A percentile compares a stretch with the other conserved stretches of the same genome.
Evolutionary conservation across 176 grass and related monocot species (phyloP).

Genomic region (Musa schizocarpa): DNA sequence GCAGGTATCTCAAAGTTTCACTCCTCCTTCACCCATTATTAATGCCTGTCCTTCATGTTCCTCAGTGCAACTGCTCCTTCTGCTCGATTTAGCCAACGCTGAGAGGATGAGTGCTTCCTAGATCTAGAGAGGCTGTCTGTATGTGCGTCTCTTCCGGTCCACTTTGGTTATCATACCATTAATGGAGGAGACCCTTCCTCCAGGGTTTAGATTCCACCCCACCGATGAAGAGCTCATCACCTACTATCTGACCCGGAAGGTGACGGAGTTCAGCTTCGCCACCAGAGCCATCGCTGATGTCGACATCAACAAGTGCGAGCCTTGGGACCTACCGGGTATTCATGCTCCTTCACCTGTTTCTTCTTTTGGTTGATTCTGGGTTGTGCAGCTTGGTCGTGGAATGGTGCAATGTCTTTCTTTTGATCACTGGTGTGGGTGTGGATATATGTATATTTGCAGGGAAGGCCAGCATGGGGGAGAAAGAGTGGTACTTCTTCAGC

Average conservation of each 20-base stretch:
- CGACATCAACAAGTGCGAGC: conserved; percentile 46
- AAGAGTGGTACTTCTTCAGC: conserved; percentile 32
- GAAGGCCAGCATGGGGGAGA: conserved; percentile 25
- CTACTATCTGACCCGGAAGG: conserved; percentile 36
- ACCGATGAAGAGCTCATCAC: conserved; percentile 44
- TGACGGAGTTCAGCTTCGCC: conserved; percentile 30
- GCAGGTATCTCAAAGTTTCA: background rate
- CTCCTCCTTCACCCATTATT: background rate
- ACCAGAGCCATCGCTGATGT: conserved; percentile 33
- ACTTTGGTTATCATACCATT: background rate
- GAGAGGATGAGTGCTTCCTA: background rate
- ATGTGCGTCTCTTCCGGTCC: background rate
- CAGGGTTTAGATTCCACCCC: conserved; percentile 46
- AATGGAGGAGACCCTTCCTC: conserved; percentile 42
- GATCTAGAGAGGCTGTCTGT: background rate
- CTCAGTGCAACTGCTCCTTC: background rate
- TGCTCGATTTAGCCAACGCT: background rate
- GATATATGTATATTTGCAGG: background rate
- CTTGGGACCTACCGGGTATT: conserved; percentile 43
- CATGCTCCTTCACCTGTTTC: background rate
- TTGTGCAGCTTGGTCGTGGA: no score
- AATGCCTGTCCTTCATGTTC: background rate
- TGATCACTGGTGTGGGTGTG: no score
- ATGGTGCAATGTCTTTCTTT: no score
- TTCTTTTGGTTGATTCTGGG: no score